Conservation (phyloP, 2,329 filamentous ascomycete genomes). For the Penicillium sp. region DNA sequence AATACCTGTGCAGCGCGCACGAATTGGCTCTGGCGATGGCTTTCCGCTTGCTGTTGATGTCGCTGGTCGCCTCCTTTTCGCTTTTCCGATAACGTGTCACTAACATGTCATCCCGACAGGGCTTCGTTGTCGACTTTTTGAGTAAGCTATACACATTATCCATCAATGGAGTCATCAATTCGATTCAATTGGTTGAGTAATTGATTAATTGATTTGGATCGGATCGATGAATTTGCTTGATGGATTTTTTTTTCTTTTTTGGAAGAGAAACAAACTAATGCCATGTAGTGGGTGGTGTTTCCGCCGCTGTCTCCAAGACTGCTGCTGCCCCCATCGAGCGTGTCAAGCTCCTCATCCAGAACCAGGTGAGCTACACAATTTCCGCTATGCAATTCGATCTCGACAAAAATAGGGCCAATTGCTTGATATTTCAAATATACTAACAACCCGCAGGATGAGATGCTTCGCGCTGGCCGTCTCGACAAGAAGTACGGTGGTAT, state of each 20-base stretch:
- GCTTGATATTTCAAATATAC: neutral
- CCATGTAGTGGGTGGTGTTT: slow-evolving; percentile 95
- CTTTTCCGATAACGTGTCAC: slow-evolving; percentile 16
- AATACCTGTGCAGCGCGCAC: neutral
- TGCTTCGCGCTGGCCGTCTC: slow-evolving; percentile 97
- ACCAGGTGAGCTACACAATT: slow-evolving; percentile 71
- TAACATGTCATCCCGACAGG: slow-evolving; percentile 49
- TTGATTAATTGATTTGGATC: neutral
- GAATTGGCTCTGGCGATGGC: slow-evolving; percentile 10
- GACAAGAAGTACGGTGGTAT: slow-evolving; percentile 96
- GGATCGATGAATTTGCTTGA: neutral
- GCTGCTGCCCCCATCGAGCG: slow-evolving; percentile 99
- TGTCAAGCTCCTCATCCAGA: slow-evolving; percentile 99
- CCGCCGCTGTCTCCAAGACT: slow-evolving; percentile 99
- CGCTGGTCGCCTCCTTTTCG: neutral
- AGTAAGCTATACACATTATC: slow-evolving; percentile 59
- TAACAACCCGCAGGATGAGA: slow-evolving; percentile 76
- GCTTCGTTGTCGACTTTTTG: slow-evolving; percentile 97
- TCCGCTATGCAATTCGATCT: neutral
- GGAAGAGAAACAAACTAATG: slow-evolving; percentile 37
- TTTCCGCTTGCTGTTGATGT: slow-evolving; percentile 10
- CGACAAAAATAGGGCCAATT: too few relatives aligned
- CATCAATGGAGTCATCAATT: neutral
- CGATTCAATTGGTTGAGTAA: neutral
- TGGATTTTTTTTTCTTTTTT: neutral